Evolutionary conservation across 83 land plant species (phyloP), one percentile per base, ranked within the genome.

Genomic region (Thuja plicata): DNA sequence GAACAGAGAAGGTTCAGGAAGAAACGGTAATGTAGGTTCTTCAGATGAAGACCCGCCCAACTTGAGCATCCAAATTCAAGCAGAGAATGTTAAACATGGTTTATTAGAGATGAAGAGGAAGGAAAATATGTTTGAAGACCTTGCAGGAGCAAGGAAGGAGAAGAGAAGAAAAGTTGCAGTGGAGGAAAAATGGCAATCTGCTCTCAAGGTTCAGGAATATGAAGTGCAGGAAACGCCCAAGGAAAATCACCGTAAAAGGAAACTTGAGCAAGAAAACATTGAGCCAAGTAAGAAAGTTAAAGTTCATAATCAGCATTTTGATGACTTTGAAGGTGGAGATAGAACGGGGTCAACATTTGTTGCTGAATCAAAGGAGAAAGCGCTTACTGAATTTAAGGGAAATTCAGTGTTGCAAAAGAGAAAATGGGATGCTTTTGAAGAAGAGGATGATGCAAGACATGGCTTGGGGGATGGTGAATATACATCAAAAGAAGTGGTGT

Each of bases 371-470:
- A 66, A 86, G 57, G 57, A 84, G 54, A 89, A 41, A 70, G 80
- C 19, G 87, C 62, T 66, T 76, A 88, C 50, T 71, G 73, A 40
- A 3, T 30, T 34, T 41, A 60, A 78, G 83, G 50, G 78, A 85
- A 91, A 89, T 77, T 89, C 88, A 89, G 89, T 87, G 92, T 92
- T 93, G 95, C 87, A 90, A 90, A 95, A 94, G 93, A 92, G 95
- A 88, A 90, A 85, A 89, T 86, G 82, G 87, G 87, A 88, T 82
- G 96, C 93, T 88, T 3, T 93, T 88, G 96, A 94, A 91, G 91
- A 78, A 88, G 91, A 90, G 84, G 92, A 95, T 78, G 94, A 91
- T 88, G 76, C 6, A 86, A 91, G 35, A 71, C 78, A 77, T 73
- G 90, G 88, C 35, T 77, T 60, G 50, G 71, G 80, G 9, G 89